Base-by-base conservation (phyloP, 2,329 filamentous ascomycete genomes). In the Septoria linicola region DNA sequence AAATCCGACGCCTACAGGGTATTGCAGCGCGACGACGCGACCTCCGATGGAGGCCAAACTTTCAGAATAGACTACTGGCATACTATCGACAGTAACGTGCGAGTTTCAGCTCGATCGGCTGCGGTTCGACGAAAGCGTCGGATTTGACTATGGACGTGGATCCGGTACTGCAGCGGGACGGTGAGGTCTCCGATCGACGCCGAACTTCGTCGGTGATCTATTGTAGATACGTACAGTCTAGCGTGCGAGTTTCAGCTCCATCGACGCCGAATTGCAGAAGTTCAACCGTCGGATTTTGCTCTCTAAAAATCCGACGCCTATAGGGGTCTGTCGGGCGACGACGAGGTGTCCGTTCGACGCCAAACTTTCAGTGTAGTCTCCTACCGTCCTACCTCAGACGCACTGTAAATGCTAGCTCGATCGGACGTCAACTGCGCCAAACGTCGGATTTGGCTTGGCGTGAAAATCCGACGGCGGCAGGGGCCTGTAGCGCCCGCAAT, bases 181-280 rank as follows among this genome's bases (percentile, higher is more conserved):
- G 37, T 23, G 23, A 20, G 37, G 37, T 23, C 37, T n/a, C 37
- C 37, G 37, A 23, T 25, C 37, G 37, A 23, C 37, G 14, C 37
- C 17, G n/a, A 8, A 23, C 19, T 41, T 23, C 14, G 17, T 13
- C 17, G 20, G 19, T 41, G 13, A 10, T 10, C 37, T 41, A 14
- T 14, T 23, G 7, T 17, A n/a, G n/a, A 21, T 23, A 23, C 20
- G 20, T 41, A n/a, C 17, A 23, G 8, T 21, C 37, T 1, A 27
- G 30, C 40, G 21, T 42, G 21, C 40, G 17, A 42, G 14, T 31
- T 42, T 42, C 13, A 16, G 21, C 14, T 31, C 25, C 8, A 16
- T 42, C 40, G 40, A 23, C 17, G 13, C 11, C 31, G 14, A n/a
- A 16, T 16, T 34, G 31, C 31, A n/a, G 4, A 34, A 34, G 6